Evolutionary conservation across 2,329 filamentous ascomycete genomes (phyloP), one percentile per base, ranked within the genome.

Genomic region (Stachybotrys chlorohalonatus): DNA sequence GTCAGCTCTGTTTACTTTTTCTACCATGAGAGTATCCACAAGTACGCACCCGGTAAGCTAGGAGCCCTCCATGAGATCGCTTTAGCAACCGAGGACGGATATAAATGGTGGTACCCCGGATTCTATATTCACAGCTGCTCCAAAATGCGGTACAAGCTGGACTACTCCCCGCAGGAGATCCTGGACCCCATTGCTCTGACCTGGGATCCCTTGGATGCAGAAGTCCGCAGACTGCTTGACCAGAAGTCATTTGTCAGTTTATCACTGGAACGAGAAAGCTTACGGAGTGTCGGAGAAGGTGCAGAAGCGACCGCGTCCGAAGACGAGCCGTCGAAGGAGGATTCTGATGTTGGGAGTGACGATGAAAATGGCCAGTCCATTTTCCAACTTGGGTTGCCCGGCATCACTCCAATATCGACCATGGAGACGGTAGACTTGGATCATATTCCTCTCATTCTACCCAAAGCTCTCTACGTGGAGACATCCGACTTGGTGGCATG

Each of bases 141-240:
- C 53, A 94, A 94, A 73, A 93, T 94, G 89, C 78, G 79, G 61
- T 94, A 94, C 74, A 94, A 94, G 73, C 86, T 85, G 55, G 86
- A 91, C 64, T 94, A 89, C 66, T 75, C 78, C 11, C 89, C 88
- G 1, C 87, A 90, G 64, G 82, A 85, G 63, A 78, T 94, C 11
- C 76, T 93, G 11, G 86, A 92, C 59, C 86, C 87, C 0, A 81
- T 84, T 57, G 79, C 77, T 0, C 74, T 85, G 58, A 66, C 70
- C 8, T 90, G 87, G 86, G 75, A 85, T 58, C 72, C 73, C 0
- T 66, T 90, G 17, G 78, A 84, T 59, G 70, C 75, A 42, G 70
- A 75, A 3, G 64, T 82, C 1, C 65, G 84, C 50, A 67, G 62
- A 2, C 61, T 79, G 8, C 72, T 80, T 39, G 81, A 86, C 58